Base-by-base conservation (phyloP, 2,329 filamentous ascomycete species). In the Rutstroemia sp. region DNA sequence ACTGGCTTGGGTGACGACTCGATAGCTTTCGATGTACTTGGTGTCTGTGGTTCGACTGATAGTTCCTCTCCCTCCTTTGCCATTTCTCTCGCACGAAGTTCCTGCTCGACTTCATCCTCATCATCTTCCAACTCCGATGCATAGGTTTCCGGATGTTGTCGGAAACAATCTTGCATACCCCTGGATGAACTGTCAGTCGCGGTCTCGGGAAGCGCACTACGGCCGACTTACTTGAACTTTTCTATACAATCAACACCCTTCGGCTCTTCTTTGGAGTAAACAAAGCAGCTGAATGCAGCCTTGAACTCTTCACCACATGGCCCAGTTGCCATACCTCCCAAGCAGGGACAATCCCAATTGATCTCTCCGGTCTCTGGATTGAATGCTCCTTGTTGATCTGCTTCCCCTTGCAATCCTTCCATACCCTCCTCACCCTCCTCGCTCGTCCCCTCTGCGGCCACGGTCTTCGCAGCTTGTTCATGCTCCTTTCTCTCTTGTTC, bases 331-430 rank as follows among this genome's bases (percentile, higher is more conserved):
- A 99, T 99, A 53, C 94, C 94, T 49, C 94, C 94, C 36, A 99
- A 77, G 72, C 94, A 99, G 16, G 94, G 94, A 73, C 94, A 99
- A 71, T 97, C 94, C 94, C 94, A 99, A 79, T 99, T 99, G 75
- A 99, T 99, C 80, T 99, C 94, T 65, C 94, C 94, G 9, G 94
- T 99, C 76, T 97, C 94, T 2, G 92, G 91, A 73, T 99, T 95
- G 77, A 97, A 99, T 1, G 94, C 94, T 56, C 90, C 94, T 73
- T 97, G 85, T 70, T 92, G 85, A 60, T 76, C 81, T 5, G 90
- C 91, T 72, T 96, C 91, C 58, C 89, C 83, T 71, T 96, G 87
- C 14, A 94, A 75, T 17, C 76, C 80, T 63, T 77, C 76, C 36
- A 81, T 69, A 49, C 69, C 71, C 57, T 67, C 72, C 12, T 58